Conservation (phyloP, 148 eudicot species). For the Beta vulgaris region DNA sequence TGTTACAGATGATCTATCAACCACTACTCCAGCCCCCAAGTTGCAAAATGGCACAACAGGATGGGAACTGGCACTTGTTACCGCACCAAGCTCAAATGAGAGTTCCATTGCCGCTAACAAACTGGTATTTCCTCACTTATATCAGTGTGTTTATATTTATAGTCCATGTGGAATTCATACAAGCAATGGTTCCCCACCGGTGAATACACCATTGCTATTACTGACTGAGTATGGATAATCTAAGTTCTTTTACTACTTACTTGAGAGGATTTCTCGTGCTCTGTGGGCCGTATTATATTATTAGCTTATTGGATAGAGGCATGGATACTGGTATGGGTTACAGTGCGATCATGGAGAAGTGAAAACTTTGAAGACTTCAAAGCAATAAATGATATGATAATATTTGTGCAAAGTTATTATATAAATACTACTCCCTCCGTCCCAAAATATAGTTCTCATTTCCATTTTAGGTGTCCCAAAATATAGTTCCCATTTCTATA, state of each 20-base stretch:
- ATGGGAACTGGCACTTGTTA: constrained; percentile 97
- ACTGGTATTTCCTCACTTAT: constrained; percentile 48
- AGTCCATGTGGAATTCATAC: not conserved
- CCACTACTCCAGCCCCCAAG: constrained; percentile 40
- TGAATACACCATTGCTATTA: not conserved
- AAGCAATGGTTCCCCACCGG: not conserved
- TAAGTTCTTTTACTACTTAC: not conserved
- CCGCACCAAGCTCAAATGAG: constrained; percentile 88
- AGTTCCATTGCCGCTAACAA: constrained; percentile 52
- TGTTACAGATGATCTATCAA: constrained; percentile 48
- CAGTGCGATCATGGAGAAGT: not conserved
- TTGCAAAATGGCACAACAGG: constrained; percentile 69
- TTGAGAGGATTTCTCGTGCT: not conserved
- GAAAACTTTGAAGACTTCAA: not conserved
- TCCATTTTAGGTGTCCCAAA: too few species aligned
- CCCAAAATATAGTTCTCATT: too few species aligned
- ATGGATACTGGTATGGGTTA: not conserved
- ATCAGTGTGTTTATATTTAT: not conserved
- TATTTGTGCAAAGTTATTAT: not conserved
- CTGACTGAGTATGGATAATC: not conserved
- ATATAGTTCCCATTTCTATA: too few species aligned
- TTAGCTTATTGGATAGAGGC: too few species aligned
- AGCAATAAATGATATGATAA: not conserved
- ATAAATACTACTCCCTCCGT: too few species aligned
- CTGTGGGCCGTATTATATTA: not conserved